A percentile compares a stretch with the other conserved stretches of the same genome.
Conservation (phyloP, 1,139 yeast genomes). For the Chernovozyma aurita region DNA sequence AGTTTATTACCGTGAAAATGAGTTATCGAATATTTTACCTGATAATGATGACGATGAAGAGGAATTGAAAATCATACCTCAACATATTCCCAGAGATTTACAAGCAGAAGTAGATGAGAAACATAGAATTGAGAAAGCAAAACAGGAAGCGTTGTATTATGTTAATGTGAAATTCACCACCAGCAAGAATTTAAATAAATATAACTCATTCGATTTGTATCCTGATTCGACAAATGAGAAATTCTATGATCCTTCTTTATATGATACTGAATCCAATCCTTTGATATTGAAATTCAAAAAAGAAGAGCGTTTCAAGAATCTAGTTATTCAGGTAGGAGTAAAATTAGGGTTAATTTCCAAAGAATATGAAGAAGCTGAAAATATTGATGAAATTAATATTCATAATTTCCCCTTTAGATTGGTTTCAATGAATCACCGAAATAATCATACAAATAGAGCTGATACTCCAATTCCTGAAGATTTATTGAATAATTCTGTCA, state of each 20-base stretch:
- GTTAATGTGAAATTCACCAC: conserved; percentile 57
- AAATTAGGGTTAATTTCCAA: conserved; percentile 28
- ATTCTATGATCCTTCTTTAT: conserved; percentile 45
- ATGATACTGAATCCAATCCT: conserved; percentile 49
- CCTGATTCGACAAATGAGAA: conserved; percentile 49
- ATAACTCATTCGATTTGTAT: conserved; percentile 74
- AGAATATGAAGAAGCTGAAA: conserved; percentile 9
- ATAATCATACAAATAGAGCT: conserved; percentile 70
- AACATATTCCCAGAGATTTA: conserved; percentile 63
- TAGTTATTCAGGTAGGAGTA: conserved; percentile 49
- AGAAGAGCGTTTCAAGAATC: conserved; percentile 47
- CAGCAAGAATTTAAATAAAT: conserved; percentile 47
- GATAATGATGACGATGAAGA: conserved; percentile 44
- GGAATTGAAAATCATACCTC: conserved; percentile 43
- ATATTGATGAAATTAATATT: conserved; percentile 14
- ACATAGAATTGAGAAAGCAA: conserved; percentile 53
- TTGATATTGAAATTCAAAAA: conserved; percentile 51
- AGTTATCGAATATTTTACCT: conserved; percentile 55
- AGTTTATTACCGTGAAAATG: conserved; percentile 76
- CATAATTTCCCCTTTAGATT: conserved; percentile 44
- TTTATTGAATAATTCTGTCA: conserved; percentile 22
- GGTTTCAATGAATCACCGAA: conserved; percentile 65
- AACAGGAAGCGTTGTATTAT: conserved; percentile 77
- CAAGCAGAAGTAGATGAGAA: conserved; percentile 56
- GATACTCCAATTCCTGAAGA: conserved; percentile 46